Percentiles rank a stretch among this genome's conserved stretches.
phyloP scores from a whole-genome alignment of 1,284 basidiomycete species.

The Boletellus sp. region DNA sequence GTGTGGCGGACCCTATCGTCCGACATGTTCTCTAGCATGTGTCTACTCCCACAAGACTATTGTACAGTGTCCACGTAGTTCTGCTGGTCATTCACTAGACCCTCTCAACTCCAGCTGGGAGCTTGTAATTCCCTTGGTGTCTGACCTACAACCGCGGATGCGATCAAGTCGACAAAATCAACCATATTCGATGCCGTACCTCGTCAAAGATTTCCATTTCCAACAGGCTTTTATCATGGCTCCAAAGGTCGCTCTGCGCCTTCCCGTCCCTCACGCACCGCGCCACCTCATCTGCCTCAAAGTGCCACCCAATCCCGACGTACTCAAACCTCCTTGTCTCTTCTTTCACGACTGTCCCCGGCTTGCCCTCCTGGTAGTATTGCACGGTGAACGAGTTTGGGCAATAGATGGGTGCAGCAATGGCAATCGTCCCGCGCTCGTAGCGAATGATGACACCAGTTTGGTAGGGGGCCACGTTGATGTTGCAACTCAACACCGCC shows the following conservation, averaged over 20 bases:
- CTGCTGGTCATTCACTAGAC: conserved; percentile 25
- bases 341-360: conserved; percentile 46
- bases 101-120: conserved; percentile 48
- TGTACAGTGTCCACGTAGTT: not conserved
- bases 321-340: conserved; percentile 55
- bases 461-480: conserved; percentile 43
- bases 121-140: conserved; percentile 45
- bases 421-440: conserved; percentile 61
- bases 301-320: conserved; percentile 66
- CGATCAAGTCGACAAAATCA: conserved; percentile 1
- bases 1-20: no score
- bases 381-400: conserved; percentile 62
- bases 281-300: conserved; percentile 82
- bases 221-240: conserved; percentile 71
- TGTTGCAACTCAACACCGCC: conserved; percentile 64
- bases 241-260: conserved; percentile 71
- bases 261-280: conserved; percentile 74
- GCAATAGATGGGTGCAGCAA: conserved; percentile 61
- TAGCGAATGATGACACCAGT: conserved; percentile 64
- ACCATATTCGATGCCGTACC: conserved; percentile 40
- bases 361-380: conserved; percentile 52
- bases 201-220: conserved; percentile 82
- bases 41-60: not conserved
- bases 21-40: no score
- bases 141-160: conserved; percentile 38